phyloP scores from a whole-genome alignment of 1,284 basidiomycete species.

The Malassezia globosa region DNA sequence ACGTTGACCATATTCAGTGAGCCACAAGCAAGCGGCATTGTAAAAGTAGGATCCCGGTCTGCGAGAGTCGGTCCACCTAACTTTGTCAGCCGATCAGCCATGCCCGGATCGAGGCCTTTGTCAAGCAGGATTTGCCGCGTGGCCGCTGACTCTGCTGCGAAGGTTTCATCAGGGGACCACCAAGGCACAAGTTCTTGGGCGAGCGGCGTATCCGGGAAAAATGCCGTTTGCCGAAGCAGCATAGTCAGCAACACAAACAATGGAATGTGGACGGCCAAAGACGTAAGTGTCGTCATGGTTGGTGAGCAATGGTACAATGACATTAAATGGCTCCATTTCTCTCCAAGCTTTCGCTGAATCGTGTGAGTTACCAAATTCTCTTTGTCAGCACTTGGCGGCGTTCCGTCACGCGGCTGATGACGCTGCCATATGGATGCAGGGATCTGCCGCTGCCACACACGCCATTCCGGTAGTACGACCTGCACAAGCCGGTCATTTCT shows the following conservation, averaged over 20 bases:
- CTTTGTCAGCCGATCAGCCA: constrained; percentile 24
- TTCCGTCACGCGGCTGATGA: background rate
- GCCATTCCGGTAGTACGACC: constrained; percentile 59
- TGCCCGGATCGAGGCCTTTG: constrained; percentile 30
- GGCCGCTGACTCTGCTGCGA: constrained; percentile 26
- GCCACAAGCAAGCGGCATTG: constrained; percentile 35
- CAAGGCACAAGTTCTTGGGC: constrained; percentile 32
- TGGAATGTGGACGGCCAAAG: constrained; percentile 32
- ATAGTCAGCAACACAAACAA: constrained; percentile 34
- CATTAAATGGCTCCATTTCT: constrained; percentile 25
- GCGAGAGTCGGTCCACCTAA: constrained; percentile 36
- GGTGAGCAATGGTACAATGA: constrained; percentile 32
- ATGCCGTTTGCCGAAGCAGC: constrained; percentile 27
- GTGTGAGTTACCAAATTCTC: constrained; percentile 50
- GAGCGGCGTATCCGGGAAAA: constrained; percentile 24
- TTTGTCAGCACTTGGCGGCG: constrained; percentile 49
- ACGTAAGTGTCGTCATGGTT: constrained; percentile 26
- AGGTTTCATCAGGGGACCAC: constrained; percentile 36
- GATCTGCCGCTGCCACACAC: constrained; percentile 51
- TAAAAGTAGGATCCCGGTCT: constrained; percentile 33
- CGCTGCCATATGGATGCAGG: constrained; percentile 41
- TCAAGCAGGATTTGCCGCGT: constrained; percentile 29
- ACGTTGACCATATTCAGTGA: constrained; percentile 36
- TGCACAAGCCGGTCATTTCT: constrained; percentile 60
- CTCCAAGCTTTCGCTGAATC: constrained; percentile 25